A percentile compares a stretch with the other conserved stretches of the same genome.
Evolutionary conservation across 179 eudicot genomes (phyloP).

Genomic region (Patellifolia procumbens): DNA sequence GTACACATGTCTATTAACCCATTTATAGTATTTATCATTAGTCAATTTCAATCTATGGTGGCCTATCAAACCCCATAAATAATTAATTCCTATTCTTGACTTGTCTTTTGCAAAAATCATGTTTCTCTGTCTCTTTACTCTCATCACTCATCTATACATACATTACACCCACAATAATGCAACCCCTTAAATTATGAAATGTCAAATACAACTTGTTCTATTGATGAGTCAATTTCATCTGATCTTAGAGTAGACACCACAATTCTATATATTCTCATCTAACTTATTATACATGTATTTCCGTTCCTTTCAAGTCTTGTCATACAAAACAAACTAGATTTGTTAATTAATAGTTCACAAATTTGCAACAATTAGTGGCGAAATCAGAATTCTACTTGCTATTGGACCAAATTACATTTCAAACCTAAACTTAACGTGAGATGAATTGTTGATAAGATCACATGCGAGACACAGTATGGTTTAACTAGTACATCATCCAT

Average conservation of each 20-base stretch:
- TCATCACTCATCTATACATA: slow-evolving; percentile 2
- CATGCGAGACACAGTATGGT: no score
- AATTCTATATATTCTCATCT: background rate
- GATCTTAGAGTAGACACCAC: background rate
- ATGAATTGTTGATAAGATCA: no score
- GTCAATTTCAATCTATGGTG: background rate
- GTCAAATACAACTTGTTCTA: background rate
- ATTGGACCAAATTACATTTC: no score
- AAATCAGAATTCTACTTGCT: no score
- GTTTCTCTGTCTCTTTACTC: slow-evolving; percentile 5
- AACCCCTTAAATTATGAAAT: background rate
- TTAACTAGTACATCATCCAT: no score
- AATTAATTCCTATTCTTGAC: background rate
- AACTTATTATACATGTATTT: background rate
- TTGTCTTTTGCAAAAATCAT: slow-evolving; percentile 14
- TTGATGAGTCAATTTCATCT: slow-evolving; percentile 18
- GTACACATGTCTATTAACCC: slow-evolving; percentile 24
- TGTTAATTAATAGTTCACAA: no score
- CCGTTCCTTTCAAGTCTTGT: slow-evolving; percentile 7
- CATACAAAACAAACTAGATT: background rate
- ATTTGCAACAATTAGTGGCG: no score
- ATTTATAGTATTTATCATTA: background rate
- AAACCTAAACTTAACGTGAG: no score
- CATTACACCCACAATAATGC: slow-evolving; percentile 9
- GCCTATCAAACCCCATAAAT: slow-evolving; percentile 13